A percentile compares a stretch with the other conserved stretches of the same genome.
Conservation (phyloP, 352 stramenopile species). For the Hyphochytrium catenoides region DNA sequence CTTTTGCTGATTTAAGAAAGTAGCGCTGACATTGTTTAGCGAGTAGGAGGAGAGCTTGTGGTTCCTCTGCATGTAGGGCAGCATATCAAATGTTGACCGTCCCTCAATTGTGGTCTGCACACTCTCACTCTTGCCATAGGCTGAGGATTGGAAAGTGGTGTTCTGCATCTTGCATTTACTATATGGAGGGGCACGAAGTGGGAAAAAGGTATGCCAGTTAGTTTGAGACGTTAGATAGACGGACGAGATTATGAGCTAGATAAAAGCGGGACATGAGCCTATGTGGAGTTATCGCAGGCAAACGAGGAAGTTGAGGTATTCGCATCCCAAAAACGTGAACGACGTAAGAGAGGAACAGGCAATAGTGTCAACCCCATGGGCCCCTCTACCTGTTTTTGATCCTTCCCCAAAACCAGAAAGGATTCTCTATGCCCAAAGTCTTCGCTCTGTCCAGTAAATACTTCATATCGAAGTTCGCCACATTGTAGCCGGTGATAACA, state of each 20-base stretch:
- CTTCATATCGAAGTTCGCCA: constrained; percentile 98
- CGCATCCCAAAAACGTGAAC: constrained; percentile 1
- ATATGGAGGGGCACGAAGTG: no score
- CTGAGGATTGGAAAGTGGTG: constrained; percentile 90
- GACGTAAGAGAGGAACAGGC: no score
- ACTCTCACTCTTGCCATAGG: constrained; percentile 93
- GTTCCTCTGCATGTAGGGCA: constrained; percentile 98
- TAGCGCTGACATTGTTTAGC: constrained; percentile 93
- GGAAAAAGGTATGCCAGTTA: no score
- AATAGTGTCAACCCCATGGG: not conserved
- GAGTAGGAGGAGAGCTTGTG: constrained; percentile 97
- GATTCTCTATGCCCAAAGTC: constrained; percentile 42
- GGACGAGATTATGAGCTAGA: no score
- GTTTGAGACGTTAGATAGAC: no score
- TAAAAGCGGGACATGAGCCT: no score
- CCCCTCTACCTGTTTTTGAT: constrained; percentile 58
- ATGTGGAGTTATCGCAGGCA: no score
- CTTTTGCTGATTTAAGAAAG: constrained; percentile 95
- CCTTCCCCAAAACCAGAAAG: constrained; percentile 49
- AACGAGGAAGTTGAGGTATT: no score
- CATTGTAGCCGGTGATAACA: constrained; percentile 98
- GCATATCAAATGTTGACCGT: constrained; percentile 94
- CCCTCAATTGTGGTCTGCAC: constrained; percentile 94
- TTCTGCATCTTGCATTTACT: constrained; percentile 75
- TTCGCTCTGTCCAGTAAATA: constrained; percentile 97